Percentiles rank a stretch among this genome's conserved stretches.
These are phyloP conservation scores for Wickerhamiella musiphila DNA, from an alignment of 805 yeast species.

Conservation along the genomic window DNA sequence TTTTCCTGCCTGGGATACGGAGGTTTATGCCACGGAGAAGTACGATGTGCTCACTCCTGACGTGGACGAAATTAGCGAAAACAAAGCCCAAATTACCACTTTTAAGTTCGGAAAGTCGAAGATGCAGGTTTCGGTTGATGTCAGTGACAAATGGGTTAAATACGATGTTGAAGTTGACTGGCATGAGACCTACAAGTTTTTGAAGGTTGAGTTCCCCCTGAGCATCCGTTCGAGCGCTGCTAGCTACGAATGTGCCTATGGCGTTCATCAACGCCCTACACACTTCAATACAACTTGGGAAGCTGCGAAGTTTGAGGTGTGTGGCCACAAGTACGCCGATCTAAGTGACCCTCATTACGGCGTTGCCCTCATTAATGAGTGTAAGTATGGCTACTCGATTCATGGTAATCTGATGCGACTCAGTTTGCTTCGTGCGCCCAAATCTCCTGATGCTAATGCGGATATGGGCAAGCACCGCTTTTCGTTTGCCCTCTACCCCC, in stretches of 20 bases:
- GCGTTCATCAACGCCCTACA: slow-evolving; percentile 79
- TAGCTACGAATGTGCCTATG: slow-evolving; percentile 86
- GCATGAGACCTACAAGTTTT: slow-evolving; percentile 75
- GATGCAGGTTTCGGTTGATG: slow-evolving; percentile 10
- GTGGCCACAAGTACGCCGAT: slow-evolving; percentile 88
- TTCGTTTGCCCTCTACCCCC: slow-evolving; percentile 75
- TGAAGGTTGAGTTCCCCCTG: slow-evolving; percentile 91
- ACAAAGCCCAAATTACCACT: not conserved
- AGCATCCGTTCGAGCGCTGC: slow-evolving; percentile 62
- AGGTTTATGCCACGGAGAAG: slow-evolving; percentile 67
- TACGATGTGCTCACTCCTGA: slow-evolving; percentile 29
- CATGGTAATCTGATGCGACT: slow-evolving; percentile 87
- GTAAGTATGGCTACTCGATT: slow-evolving; percentile 81
- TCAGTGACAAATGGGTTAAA: slow-evolving; percentile 31
- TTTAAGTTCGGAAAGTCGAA: slow-evolving; percentile 10
- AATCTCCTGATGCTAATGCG: slow-evolving; percentile 86
- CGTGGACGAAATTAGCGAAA: slow-evolving; percentile 3
- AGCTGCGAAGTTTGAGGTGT: slow-evolving; percentile 87
- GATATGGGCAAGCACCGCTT: slow-evolving; percentile 83
- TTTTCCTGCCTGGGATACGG: slow-evolving; percentile 98
- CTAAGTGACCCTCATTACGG: slow-evolving; percentile 77
- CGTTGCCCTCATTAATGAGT: slow-evolving; percentile 65
- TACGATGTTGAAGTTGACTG: slow-evolving; percentile 55
- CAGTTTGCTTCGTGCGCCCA: slow-evolving; percentile 75
- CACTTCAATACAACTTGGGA: slow-evolving; percentile 95